phyloP scores from a whole-genome alignment of 768 basidiomycete species.

The Serendipita sp. region DNA sequence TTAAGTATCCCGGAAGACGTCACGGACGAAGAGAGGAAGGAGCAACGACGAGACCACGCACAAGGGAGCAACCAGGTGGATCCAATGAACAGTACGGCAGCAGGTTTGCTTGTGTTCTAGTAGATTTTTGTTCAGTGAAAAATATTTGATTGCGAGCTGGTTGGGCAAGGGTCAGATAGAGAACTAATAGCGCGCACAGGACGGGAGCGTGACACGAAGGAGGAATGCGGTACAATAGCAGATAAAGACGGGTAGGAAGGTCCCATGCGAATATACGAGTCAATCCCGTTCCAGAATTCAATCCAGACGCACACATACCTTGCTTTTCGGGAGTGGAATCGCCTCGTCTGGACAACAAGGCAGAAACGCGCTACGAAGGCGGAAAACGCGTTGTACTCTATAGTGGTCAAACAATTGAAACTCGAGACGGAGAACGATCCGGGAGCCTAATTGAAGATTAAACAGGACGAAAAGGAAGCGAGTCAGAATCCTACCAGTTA shows the following conservation, averaged over 20 bases:
- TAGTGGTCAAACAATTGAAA: background rate
- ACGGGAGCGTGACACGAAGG: slow-evolving; percentile 2
- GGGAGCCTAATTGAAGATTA: background rate
- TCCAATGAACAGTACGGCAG: background rate
- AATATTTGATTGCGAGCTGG: background rate
- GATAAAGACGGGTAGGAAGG: background rate
- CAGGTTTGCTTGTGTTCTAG: background rate
- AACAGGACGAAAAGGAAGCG: too few species aligned
- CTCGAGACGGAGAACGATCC: background rate
- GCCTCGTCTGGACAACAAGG: slow-evolving; percentile 5
- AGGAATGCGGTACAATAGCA: background rate
- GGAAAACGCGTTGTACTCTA: slow-evolving; percentile 2
- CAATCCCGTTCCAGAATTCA: background rate
- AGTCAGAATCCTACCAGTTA: too few species aligned
- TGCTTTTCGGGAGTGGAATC: slow-evolving; percentile 1
- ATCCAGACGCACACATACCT: slow-evolving; percentile 1
- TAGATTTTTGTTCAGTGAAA: background rate
- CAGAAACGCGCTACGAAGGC: background rate
- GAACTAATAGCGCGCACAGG: background rate
- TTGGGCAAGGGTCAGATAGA: slow-evolving; percentile 4
- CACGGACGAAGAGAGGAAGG: background rate
- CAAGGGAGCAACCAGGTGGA: slow-evolving; percentile 2
- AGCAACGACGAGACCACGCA: slow-evolving; percentile 1
- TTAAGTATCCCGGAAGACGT: background rate
- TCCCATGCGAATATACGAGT: background rate